These are phyloP conservation scores for Amanita exitialis DNA, from an alignment of 768 basidiomycete species.

Conservation along the genomic window DNA sequence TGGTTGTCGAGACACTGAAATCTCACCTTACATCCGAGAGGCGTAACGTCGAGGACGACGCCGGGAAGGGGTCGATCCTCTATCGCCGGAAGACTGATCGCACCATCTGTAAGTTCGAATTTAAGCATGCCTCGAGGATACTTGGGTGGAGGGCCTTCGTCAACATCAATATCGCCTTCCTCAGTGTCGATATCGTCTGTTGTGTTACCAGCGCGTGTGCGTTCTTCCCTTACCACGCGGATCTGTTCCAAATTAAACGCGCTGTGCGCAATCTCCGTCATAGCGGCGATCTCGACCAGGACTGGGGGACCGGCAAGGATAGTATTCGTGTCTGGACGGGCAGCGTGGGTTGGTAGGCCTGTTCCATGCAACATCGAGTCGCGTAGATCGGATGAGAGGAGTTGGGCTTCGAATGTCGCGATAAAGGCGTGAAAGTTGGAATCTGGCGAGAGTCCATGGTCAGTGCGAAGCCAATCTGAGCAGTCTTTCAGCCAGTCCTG, in stretches of 20 bases:
- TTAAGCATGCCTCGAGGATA: conserved; percentile 77
- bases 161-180: conserved; percentile 48
- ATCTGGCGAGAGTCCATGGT: conserved; percentile 35
- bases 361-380: conserved; percentile 68
- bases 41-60: conserved; percentile 64
- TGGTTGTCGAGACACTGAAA: neutral
- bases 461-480: conserved; percentile 48
- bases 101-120: conserved; percentile 75
- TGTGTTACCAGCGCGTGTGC: conserved; percentile 43
- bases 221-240: conserved; percentile 52
- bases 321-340: conserved; percentile 22
- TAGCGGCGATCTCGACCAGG: conserved; percentile 63
- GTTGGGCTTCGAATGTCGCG: conserved; percentile 48
- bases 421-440: conserved; percentile 42
- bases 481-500: conserved; percentile 76
- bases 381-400: conserved; percentile 59
- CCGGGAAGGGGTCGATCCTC: conserved; percentile 64
- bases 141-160: conserved; percentile 68
- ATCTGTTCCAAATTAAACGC: conserved; percentile 73
- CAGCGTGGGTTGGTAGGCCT: conserved; percentile 46
- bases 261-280: conserved; percentile 81
- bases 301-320: conserved; percentile 34
- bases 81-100: conserved; percentile 55
- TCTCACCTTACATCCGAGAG: conserved; percentile 73
- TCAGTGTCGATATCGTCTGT: conserved; percentile 33